Evolutionary conservation across 352 stramenopile species (phyloP), one percentile per base, ranked within the genome.

Genomic region (Globisporangium sylvaticum): DNA sequence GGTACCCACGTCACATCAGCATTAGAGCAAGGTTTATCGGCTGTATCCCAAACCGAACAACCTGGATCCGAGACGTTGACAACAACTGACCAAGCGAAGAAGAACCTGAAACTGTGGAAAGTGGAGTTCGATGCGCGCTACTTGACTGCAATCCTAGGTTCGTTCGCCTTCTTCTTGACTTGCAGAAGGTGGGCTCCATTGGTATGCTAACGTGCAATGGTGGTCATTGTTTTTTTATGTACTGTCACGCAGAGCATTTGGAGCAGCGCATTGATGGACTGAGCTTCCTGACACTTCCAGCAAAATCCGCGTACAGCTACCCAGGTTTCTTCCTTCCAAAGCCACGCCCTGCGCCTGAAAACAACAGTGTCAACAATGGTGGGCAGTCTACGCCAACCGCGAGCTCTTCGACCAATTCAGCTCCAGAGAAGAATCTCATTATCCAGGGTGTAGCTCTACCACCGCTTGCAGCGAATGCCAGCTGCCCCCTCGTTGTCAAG

Each of bases 61-160:
- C n/a, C 32, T 32, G n/a, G 42, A 24, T 7, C 25, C 53, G 9
- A 59, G 20, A 12, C 55, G 20, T 42, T 22, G 53, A 24, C 32
- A 31, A 3, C 42, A 50, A 20, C 24, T 15, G 31, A 20, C 2
- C 64, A 50, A 20, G 32, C 14, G 18, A 75, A 68, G 9, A 52
- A 44, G 31, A 50, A 58, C 12, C 48, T 72, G 60, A 76, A 81
- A 53, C 65, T 95, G 0, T 95, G 87, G 87, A 76, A 78, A 68
- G 67, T 94, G 32, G 87, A 95, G 65, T 88, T 93, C 53, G 87
- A 95, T 52, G 79, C 81, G 18, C 84, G 87, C 48, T 92, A 91
- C 55, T 75, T 75, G 27, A 37, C 79, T 32, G 62, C 69, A 31
- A 71, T 91, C 20, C 62, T 94, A 42, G 76, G 83, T 90, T 67